Conservation (phyloP, 495 filamentous ascomycete genomes). For the Hypoxylon perforatum region DNA sequence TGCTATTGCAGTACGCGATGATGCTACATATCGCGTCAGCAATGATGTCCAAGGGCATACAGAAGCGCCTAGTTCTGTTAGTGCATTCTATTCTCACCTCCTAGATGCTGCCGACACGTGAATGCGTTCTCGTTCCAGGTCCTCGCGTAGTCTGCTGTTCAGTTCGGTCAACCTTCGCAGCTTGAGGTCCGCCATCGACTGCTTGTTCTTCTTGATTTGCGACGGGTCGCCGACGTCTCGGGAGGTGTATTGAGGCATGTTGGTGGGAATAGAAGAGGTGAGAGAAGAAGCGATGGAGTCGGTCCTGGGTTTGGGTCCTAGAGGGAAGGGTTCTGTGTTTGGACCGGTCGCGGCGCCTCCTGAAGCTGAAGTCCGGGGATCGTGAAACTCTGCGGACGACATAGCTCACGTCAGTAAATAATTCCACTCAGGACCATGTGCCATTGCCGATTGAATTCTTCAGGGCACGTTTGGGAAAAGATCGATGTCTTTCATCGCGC, state of each 20-base stretch:
- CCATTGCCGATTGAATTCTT: conserved; percentile 29
- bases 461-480: conserved; percentile 12
- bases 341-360: conserved; percentile 36
- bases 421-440: conserved; percentile 25
- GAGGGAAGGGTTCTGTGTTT: conserved; percentile 42
- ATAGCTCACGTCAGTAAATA: conserved; percentile 32
- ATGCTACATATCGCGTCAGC: conserved; percentile 66
- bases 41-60: not conserved
- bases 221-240: conserved; percentile 69
- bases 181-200: conserved; percentile 98
- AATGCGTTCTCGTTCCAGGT: conserved; percentile 92
- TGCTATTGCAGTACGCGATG: conserved; percentile 95
- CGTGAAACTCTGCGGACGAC: conserved; percentile 40
- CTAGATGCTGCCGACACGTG: conserved; percentile 93
- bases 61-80: not conserved
- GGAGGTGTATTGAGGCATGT: conserved; percentile 67
- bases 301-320: conserved; percentile 32
- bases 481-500: conserved; percentile 22
- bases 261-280: conserved; percentile 8
- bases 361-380: conserved; percentile 33
- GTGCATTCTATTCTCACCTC: conserved; percentile 71
- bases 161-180: conserved; percentile 94
- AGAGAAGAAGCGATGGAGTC: conserved; percentile 38
- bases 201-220: conserved; percentile 94
- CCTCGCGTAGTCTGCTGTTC: conserved; percentile 92